phyloP scores from a whole-genome alignment of 352 stramenopile genomes.

The Phytopythium mirpurense region DNA sequence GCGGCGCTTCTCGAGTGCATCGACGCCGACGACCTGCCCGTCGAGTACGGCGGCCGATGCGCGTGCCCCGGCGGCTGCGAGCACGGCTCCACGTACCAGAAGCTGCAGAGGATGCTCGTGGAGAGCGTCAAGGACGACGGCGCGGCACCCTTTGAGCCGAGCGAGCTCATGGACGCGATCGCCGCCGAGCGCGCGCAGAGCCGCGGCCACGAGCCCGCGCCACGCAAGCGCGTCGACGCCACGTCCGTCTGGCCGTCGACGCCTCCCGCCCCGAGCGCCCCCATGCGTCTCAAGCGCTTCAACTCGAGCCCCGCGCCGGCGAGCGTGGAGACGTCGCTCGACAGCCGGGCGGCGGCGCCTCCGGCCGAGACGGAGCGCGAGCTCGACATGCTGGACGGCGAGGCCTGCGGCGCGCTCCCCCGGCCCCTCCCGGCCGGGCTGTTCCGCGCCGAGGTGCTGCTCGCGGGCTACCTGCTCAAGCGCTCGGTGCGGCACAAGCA shows the following conservation, averaged over 20 bases:
- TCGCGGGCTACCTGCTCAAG: slow-evolving; percentile 77
- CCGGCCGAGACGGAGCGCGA: not conserved
- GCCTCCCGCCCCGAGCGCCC: not conserved
- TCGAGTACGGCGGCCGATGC: slow-evolving; percentile 68
- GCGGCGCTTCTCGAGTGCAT: slow-evolving; percentile 49
- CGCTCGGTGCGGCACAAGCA: slow-evolving; percentile 85
- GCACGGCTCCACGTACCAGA: slow-evolving; percentile 61
- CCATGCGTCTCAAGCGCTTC: slow-evolving; percentile 11
- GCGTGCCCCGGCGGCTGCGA: slow-evolving; percentile 60
- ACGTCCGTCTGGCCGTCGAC: not conserved
- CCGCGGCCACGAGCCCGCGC: not conserved
- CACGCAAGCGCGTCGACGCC: not conserved
- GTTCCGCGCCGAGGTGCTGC: slow-evolving; percentile 65
- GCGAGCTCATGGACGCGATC: slow-evolving; percentile 23
- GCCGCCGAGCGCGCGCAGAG: slow-evolving; percentile 11
- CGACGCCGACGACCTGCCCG: slow-evolving; percentile 55
- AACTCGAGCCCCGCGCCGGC: slow-evolving; percentile 10
- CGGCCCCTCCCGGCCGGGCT: slow-evolving; percentile 30
- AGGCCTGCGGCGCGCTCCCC: slow-evolving; percentile 20
- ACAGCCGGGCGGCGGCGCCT: not conserved
- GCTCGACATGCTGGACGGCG: slow-evolving; percentile 6
- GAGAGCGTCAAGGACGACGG: slow-evolving; percentile 48
- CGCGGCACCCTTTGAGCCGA: slow-evolving; percentile 34
- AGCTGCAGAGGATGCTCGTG: slow-evolving; percentile 45
- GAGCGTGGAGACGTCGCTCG: not conserved